These are phyloP conservation scores for Gossypium stocksii DNA, from an alignment of 345 rosid species.

Conservation along the genomic window DNA sequence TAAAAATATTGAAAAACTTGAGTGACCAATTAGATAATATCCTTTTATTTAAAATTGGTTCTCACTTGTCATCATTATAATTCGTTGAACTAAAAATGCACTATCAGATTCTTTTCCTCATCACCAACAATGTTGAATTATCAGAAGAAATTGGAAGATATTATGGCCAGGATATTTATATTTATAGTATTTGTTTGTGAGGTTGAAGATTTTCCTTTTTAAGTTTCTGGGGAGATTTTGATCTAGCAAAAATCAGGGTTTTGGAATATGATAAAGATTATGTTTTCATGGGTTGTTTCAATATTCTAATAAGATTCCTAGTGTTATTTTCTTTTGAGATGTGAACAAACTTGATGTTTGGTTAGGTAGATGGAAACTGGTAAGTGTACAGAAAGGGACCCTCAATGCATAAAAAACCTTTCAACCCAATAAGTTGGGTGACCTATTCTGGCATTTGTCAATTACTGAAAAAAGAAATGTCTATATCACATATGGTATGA, in stretches of 20 bases:
- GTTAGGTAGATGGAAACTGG: not conserved
- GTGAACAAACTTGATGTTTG: not conserved
- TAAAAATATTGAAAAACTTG: too few species aligned
- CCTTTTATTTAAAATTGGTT: not conserved
- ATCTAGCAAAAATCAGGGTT: not conserved
- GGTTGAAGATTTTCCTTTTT: not conserved
- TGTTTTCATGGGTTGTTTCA: not conserved
- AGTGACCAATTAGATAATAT: too few species aligned
- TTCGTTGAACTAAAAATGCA: not conserved
- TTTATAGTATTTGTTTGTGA: not conserved
- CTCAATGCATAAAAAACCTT: not conserved
- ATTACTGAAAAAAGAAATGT: not conserved
- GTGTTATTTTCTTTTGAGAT: not conserved
- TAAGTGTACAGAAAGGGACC: not conserved
- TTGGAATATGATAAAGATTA: not conserved
- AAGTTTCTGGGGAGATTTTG: not conserved
- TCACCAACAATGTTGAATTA: not conserved
- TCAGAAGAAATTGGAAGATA: not conserved
- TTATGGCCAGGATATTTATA: not conserved
- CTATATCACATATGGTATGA: not conserved
- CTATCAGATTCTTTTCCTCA: not conserved
- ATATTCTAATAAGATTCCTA: not conserved
- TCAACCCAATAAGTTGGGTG: slow-evolving; percentile 8
- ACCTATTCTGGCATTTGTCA: not conserved
- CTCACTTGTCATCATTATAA: not conserved